Percentiles rank a stretch among this genome's conserved stretches.
phyloP scores from a whole-genome alignment of 441 rosid species.

The Gossypium gossypioides region DNA sequence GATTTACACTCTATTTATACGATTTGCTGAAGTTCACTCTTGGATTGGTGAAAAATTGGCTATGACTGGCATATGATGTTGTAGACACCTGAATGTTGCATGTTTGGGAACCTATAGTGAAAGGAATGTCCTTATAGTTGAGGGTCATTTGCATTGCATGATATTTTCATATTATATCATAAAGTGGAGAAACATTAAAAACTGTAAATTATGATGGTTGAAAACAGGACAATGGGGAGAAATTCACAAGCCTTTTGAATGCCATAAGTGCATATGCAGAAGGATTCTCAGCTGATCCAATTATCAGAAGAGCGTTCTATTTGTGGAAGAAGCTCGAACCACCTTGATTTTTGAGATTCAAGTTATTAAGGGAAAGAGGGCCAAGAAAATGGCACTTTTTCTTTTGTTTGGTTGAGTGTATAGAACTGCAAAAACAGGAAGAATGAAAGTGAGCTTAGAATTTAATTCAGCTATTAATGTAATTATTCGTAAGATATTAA shows the following conservation, averaged over 20 bases:
- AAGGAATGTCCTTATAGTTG: neutral
- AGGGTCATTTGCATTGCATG: neutral
- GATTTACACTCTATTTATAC: neutral
- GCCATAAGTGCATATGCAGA: constrained; percentile 82
- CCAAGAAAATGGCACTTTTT: neutral
- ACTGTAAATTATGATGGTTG: constrained; percentile 5
- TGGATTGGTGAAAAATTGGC: neutral
- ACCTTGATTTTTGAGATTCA: neutral
- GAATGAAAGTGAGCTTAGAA: neutral
- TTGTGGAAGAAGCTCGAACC: constrained; percentile 6
- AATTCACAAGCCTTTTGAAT: constrained; percentile 51
- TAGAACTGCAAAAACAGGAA: neutral
- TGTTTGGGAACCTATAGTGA: neutral
- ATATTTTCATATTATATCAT: neutral
- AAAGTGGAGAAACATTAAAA: neutral
- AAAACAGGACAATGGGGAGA: constrained; percentile 74
- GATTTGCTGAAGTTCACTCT: neutral
- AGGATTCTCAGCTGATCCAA: constrained; percentile 75
- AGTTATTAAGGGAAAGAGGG: neutral
- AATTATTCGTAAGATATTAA: neutral
- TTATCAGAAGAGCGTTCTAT: constrained; percentile 41
- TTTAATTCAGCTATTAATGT: neutral
- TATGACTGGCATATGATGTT: neutral
- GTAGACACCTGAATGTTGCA: neutral
- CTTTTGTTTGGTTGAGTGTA: neutral